Evolutionary conservation across 1,139 yeast species (phyloP).

Genomic region (Pichia sp.): DNA sequence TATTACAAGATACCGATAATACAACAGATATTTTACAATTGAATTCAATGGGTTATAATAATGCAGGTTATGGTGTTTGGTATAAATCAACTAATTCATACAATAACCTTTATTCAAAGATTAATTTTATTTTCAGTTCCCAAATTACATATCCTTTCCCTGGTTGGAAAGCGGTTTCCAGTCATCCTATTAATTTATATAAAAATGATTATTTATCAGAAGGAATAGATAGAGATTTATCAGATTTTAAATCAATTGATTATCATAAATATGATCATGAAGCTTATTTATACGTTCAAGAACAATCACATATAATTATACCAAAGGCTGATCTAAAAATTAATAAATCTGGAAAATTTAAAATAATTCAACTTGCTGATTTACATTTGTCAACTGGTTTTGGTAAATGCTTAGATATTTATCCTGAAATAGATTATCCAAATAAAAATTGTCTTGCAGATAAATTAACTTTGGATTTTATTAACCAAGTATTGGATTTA

Average conservation of each 20-base stretch:
- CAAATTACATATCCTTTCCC: slow-evolving; percentile 68
- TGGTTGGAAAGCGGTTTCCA: slow-evolving; percentile 42
- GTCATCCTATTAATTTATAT: slow-evolving; percentile 4
- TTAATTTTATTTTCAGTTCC: slow-evolving; percentile 53
- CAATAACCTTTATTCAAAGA: neutral
- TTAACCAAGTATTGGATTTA: slow-evolving; percentile 55
- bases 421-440: slow-evolving; percentile 35
- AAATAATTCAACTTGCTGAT: slow-evolving; percentile 81
- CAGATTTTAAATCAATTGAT: slow-evolving; percentile 4
- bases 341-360: slow-evolving; percentile 41
- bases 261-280: slow-evolving; percentile 21
- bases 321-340: slow-evolving; percentile 20
- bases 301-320: slow-evolving; percentile 20
- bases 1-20: neutral
- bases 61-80: slow-evolving; percentile 45
- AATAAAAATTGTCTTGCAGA: slow-evolving; percentile 63
- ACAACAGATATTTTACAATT: neutral
- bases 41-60: slow-evolving; percentile 5
- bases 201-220: neutral
- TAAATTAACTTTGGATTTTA: slow-evolving; percentile 53
- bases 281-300: slow-evolving; percentile 18
- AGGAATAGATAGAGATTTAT: slow-evolving; percentile 1
- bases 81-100: slow-evolving; percentile 35
- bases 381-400: slow-evolving; percentile 74
- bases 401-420: slow-evolving; percentile 71